Conservation (phyloP, 2,329 filamentous ascomycete genomes). For the Calonectria crousiana region DNA sequence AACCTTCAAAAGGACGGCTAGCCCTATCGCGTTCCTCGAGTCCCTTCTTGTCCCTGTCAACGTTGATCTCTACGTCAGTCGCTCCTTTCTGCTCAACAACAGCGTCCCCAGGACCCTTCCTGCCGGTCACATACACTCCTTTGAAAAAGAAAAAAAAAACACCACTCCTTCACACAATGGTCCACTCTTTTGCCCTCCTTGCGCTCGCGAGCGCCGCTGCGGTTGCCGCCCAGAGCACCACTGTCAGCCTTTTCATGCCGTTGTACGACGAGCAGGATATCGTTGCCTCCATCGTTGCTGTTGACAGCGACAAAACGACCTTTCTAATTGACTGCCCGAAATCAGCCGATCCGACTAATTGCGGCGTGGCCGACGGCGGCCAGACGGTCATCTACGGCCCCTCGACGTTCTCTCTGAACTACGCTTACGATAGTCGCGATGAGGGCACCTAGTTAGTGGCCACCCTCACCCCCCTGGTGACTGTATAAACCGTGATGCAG, state of each 20-base stretch:
- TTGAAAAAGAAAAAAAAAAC: background rate
- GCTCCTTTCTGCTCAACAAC: slow-evolving; percentile 9
- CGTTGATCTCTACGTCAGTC: slow-evolving; percentile 13
- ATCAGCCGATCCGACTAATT: slow-evolving; percentile 36
- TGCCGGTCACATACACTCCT: slow-evolving; percentile 30
- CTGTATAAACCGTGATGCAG: background rate
- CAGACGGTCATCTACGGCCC: slow-evolving; percentile 46
- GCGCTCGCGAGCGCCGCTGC: slow-evolving; percentile 34
- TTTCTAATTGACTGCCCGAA: slow-evolving; percentile 44
- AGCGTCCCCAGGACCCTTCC: background rate
- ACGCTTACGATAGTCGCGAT: slow-evolving; percentile 18
- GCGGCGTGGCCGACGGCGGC: slow-evolving; percentile 34
- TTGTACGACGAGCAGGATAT: slow-evolving; percentile 36
- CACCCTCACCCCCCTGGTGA: too few species aligned
- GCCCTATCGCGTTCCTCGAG: background rate
- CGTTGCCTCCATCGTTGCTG: slow-evolving; percentile 48
- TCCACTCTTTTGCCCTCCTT: slow-evolving; percentile 43
- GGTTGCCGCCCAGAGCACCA: slow-evolving; percentile 43
- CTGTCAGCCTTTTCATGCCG: slow-evolving; percentile 45
- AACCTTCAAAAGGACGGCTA: slow-evolving; percentile 15
- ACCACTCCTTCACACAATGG: slow-evolving; percentile 35
- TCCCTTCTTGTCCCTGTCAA: background rate
- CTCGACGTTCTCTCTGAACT: slow-evolving; percentile 40
- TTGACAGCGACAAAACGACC: slow-evolving; percentile 46
- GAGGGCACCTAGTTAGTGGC: slow-evolving; percentile 35